Evolutionary conservation across 129 eudicot species (phyloP), one percentile per base, ranked within the genome.

Genomic region (Tanacetum coccineum): DNA sequence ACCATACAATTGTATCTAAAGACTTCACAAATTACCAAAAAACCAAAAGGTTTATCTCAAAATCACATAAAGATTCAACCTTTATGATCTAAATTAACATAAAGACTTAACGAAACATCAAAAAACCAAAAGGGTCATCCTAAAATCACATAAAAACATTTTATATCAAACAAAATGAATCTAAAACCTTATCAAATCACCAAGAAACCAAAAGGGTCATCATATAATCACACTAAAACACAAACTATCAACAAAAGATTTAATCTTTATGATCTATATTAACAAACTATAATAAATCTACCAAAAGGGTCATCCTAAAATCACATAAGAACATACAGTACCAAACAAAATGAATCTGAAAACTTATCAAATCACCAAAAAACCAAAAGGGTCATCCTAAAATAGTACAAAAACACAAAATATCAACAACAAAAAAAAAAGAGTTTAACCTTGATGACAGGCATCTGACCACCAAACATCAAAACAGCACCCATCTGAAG

Each of bases 401-500:
- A 36, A 36, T 6, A 9, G 2, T 1, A 36, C 10, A 36, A 36
- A 36, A 36, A 36, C 42, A 7, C 10, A 36, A 36, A 36, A 36
- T 7, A 36, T 6, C 7, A 30, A 30, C 4, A 30, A 36, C 1
- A 36, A 52, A 25, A 63, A 56, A 26, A 1, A 25, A 8, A 19
- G 21, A 67, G 70, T 58, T 10, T 18, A 14, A 92, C 98, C 98
- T 88, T 92, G 68, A 92, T 71, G 1, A 88, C 95, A 76, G 98
- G 98, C 88, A 92, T 71, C 79, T 92, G 98, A 58, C 96, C 98
- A 17, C 96, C 98, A 51, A 85, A 92, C 91, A 80, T 88, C 82
- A 92, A 67, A 26, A 92, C 98, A 59, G 78, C 96, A n/a, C 96
- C 96, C 98, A 92, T 92, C 70, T 92, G 98, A 13, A 92, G 91